phyloP scores from a whole-genome alignment of 768 basidiomycete genomes.

The Podaxis pistillaris region DNA sequence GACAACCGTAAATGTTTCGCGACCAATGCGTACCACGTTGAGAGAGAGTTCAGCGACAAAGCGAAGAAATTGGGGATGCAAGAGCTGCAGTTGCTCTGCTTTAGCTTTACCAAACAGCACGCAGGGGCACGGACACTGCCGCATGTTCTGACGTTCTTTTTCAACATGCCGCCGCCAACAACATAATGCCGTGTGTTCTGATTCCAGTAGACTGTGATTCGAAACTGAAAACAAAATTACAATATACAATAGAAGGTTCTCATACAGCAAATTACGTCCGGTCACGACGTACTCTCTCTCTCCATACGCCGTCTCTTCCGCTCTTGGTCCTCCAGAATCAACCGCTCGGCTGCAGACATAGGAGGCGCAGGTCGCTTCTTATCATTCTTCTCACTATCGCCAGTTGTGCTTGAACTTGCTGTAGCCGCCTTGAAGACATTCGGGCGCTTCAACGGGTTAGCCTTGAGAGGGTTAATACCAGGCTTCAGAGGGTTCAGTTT shows the following conservation, averaged over 20 bases:
- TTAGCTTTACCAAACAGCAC: not conserved
- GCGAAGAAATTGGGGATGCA: too few relatives aligned
- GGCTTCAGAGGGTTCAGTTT: constrained; percentile 67
- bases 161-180: not conserved
- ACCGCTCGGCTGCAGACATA: constrained; percentile 79
- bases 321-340: constrained; percentile 91
- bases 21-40: too few relatives aligned
- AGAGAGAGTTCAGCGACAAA: too few relatives aligned
- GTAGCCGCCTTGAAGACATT: constrained; percentile 68
- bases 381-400: constrained; percentile 41
- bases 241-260: not conserved
- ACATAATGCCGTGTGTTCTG: too few relatives aligned
- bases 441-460: constrained; percentile 68
- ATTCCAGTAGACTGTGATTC: too few relatives aligned
- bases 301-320: constrained; percentile 82
- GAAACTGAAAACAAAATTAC: not conserved
- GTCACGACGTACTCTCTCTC: constrained; percentile 33
- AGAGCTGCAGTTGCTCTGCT: not conserved
- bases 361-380: constrained; percentile 58
- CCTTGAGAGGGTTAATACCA: constrained; percentile 58
- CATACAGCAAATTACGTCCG: constrained; percentile 16
- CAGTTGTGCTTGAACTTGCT: constrained; percentile 28
- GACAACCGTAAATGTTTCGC: too few relatives aligned
- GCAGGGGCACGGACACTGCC: not conserved
- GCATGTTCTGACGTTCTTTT: not conserved